Conservation (phyloP, 2,329 filamentous ascomycete genomes). For the Fusarium ramigenum region DNA sequence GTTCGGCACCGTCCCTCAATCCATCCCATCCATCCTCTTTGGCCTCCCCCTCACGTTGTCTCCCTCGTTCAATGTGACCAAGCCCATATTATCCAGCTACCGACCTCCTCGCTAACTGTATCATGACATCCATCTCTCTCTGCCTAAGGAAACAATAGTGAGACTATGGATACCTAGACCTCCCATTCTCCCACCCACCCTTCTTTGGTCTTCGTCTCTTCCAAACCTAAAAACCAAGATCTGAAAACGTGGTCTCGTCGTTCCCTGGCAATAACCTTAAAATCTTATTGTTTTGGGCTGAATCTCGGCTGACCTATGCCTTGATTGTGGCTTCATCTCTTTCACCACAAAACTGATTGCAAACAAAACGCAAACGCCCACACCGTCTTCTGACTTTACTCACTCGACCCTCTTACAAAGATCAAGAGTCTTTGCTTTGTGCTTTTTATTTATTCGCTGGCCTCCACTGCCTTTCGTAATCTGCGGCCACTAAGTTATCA, state of each 20-base stretch:
- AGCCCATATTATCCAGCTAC: conserved; percentile 1
- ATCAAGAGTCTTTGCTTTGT: not conserved
- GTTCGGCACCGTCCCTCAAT: conserved; percentile 30
- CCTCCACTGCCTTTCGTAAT: not conserved
- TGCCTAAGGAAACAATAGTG: conserved; percentile 20
- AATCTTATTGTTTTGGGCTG: conserved; percentile 30
- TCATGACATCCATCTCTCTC: conserved; percentile 7
- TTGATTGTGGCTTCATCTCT: conserved; percentile 35
- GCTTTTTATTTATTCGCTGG: conserved; percentile 14
- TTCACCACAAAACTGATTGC: conserved; percentile 6
- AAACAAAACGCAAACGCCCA: conserved; percentile 16
- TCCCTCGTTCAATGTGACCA: conserved; percentile 9
- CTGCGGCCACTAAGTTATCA: conserved; percentile 5
- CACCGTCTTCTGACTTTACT: conserved; percentile 14
- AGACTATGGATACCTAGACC: not conserved
- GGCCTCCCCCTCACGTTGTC: conserved; percentile 18
- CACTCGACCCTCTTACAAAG: conserved; percentile 22
- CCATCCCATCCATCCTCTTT: not conserved
- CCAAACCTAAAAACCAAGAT: conserved; percentile 13
- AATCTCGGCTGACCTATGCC: conserved; percentile 36
- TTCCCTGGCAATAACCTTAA: conserved; percentile 39
- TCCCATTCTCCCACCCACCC: not conserved
- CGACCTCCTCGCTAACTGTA: not conserved
- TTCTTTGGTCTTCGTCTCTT: not conserved
- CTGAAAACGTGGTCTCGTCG: conserved; percentile 30